These are phyloP conservation scores for Nectriaceae sp. DNA, from an alignment of 2,329 filamentous ascomycete species.

Conservation along the genomic window DNA sequence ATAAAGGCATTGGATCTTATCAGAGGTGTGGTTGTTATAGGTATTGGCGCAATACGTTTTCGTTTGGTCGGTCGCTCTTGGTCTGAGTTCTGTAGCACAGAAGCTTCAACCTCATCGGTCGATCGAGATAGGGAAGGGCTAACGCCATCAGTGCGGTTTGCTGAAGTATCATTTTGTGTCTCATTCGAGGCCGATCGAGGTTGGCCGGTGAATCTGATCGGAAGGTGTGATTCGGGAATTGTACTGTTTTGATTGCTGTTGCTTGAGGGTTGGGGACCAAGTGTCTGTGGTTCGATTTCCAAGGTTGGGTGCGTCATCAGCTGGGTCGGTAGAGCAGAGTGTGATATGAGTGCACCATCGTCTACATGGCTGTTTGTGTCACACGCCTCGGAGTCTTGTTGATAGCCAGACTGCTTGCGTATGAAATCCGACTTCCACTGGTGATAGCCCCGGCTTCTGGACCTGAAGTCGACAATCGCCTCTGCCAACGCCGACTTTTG, in stretches of 20 bases:
- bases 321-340: not conserved
- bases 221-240: not conserved
- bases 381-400: not conserved
- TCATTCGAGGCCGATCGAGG: too few species aligned
- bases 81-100: slow-evolving; percentile 1
- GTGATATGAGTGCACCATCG: not conserved
- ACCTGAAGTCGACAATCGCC: slow-evolving; percentile 58
- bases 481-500: slow-evolving; percentile 59
- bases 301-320: not conserved
- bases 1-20: slow-evolving; percentile 19
- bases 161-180: not conserved
- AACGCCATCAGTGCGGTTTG: not conserved
- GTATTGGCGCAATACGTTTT: slow-evolving; percentile 28
- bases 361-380: not conserved
- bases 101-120: not conserved
- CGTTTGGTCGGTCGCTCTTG: slow-evolving; percentile 23
- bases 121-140: not conserved
- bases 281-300: not conserved
- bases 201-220: not conserved
- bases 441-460: slow-evolving; percentile 51
- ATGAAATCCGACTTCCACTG: slow-evolving; percentile 28
- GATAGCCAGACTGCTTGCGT: slow-evolving; percentile 16
- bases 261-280: not conserved
- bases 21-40: slow-evolving; percentile 22
- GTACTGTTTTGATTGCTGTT: not conserved